Evolutionary conservation across 306 rosid species (phyloP).

Genomic region (Potentilla sterilis): DNA sequence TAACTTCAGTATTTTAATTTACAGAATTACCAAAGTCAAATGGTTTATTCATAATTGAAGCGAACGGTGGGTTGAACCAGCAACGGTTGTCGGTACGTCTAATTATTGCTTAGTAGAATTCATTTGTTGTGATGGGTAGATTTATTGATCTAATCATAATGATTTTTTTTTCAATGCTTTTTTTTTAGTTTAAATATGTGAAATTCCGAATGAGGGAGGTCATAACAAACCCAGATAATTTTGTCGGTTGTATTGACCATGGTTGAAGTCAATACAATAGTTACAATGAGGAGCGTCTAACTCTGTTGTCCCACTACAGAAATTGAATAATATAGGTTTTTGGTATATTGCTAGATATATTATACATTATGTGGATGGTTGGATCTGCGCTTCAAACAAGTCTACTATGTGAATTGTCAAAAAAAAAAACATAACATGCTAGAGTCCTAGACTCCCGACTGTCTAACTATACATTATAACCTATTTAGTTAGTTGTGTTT

Average conservation of each 20-base stretch:
- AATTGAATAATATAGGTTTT: neutral
- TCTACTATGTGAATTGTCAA: neutral
- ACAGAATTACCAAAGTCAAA: slow-evolving; percentile 80
- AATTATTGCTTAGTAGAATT: neutral
- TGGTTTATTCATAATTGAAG: slow-evolving; percentile 92
- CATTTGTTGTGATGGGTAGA: neutral
- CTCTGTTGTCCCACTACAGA: neutral
- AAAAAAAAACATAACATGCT: neutral
- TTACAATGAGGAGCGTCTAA: neutral
- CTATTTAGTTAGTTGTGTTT: neutral
- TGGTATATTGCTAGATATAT: neutral
- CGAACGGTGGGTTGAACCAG: slow-evolving; percentile 96
- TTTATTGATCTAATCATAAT: neutral
- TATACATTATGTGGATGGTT: neutral
- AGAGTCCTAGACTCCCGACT: neutral
- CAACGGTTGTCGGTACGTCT: slow-evolving; percentile 88
- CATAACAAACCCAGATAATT: neutral
- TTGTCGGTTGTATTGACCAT: neutral
- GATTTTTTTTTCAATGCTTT: neutral
- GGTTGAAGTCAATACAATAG: neutral
- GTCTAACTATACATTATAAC: neutral
- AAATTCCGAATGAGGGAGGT: too few species aligned
- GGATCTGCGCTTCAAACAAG: neutral
- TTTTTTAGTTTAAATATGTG: neutral
- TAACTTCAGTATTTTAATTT: neutral